phyloP scores from a whole-genome alignment of 2,329 filamentous ascomycete genomes.

The Exutisphaerella laricina region DNA sequence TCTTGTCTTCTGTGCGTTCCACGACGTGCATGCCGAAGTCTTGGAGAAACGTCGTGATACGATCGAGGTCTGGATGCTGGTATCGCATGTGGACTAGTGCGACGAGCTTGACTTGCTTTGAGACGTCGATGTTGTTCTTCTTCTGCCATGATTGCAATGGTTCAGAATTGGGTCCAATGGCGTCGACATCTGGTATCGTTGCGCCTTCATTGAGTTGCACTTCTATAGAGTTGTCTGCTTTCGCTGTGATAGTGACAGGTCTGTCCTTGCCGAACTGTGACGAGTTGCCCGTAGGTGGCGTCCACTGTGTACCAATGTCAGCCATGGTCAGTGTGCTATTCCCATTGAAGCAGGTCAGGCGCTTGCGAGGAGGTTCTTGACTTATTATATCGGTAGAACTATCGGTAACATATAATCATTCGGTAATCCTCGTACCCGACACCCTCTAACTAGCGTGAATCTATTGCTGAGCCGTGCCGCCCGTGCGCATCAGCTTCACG shows the following conservation, averaged over 20 bases:
- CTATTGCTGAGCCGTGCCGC: not conserved
- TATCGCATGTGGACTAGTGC: slow-evolving; percentile 51
- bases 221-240: slow-evolving; percentile 16
- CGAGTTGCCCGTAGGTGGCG: slow-evolving; percentile 19
- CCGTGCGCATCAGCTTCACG: not conserved
- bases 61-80: slow-evolving; percentile 47
- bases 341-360: not conserved
- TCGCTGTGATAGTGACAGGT: slow-evolving; percentile 26
- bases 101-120: slow-evolving; percentile 44
- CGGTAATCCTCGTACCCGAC: not conserved
- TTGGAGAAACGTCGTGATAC: slow-evolving; percentile 44
- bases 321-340: slow-evolving; percentile 21
- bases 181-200: slow-evolving; percentile 36
- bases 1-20: slow-evolving; percentile 34
- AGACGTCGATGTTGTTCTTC: slow-evolving; percentile 38
- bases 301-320: slow-evolving; percentile 16
- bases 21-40: slow-evolving; percentile 43
- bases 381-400: too few species aligned
- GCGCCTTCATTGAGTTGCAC: slow-evolving; percentile 37
- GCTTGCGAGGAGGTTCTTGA: not conserved
- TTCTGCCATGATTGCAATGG: slow-evolving; percentile 37
- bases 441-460: not conserved
- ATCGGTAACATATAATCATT: not conserved
- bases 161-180: slow-evolving; percentile 34
- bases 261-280: slow-evolving; percentile 24